Conservation (phyloP, 768 basidiomycete species). For the Boletus fagicola region DNA sequence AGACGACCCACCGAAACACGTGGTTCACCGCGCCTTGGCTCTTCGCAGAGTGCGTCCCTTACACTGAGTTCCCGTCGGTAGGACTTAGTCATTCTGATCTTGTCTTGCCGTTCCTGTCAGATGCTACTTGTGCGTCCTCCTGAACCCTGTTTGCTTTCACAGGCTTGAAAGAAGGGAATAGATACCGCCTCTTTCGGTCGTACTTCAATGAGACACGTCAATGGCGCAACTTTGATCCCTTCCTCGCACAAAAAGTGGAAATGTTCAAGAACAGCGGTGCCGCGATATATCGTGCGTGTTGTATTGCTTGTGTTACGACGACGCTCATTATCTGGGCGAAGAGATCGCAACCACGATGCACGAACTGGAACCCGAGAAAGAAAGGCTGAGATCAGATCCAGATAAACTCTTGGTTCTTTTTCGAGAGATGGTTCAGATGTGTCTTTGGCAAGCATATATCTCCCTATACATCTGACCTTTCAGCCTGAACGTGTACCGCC, state of each 20-base stretch:
- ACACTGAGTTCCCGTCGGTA: background rate
- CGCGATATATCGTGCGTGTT: constrained; percentile 71
- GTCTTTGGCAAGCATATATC: constrained; percentile 54
- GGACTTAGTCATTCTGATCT: background rate
- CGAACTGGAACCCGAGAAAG: constrained; percentile 55
- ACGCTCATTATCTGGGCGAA: constrained; percentile 27
- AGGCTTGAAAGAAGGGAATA: constrained; percentile 28
- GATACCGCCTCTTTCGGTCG: constrained; percentile 81
- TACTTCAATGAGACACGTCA: constrained; percentile 63
- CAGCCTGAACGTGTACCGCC: constrained; percentile 1
- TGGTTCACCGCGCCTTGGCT: constrained; percentile 97
- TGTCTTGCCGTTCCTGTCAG: constrained; percentile 33
- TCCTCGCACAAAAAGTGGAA: constrained; percentile 71
- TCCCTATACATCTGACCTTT: background rate
- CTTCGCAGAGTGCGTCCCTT: constrained; percentile 76
- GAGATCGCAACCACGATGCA: constrained; percentile 74
- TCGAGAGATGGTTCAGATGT: constrained; percentile 87
- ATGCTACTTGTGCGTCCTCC: constrained; percentile 63
- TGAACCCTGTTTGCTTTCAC: background rate
- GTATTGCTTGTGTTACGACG: background rate
- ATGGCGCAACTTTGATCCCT: constrained; percentile 84
- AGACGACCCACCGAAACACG: constrained; percentile 49
- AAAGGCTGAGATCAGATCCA: constrained; percentile 42
- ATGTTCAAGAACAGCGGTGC: constrained; percentile 77
- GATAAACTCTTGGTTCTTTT: constrained; percentile 64